Percentiles rank a stretch among this genome's conserved stretches.
These are phyloP conservation scores for Epichloe elymi DNA, from an alignment of 2,329 filamentous ascomycete genomes.

Conservation along the genomic window DNA sequence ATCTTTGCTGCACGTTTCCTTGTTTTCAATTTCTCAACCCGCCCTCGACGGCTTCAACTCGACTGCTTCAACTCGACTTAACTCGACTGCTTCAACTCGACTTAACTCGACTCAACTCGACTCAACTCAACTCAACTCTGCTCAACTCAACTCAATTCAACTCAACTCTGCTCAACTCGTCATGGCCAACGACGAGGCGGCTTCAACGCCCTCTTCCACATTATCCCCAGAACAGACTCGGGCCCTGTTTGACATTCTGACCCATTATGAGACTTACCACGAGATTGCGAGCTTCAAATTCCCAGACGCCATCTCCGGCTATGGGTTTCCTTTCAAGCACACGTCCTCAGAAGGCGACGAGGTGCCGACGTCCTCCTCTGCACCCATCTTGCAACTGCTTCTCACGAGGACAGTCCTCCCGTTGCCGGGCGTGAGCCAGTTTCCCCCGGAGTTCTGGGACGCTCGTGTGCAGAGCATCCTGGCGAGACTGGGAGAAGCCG, in stretches of 20 bases:
- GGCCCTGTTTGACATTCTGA: conserved; percentile 46
- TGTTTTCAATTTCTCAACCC: no score
- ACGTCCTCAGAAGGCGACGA: conserved; percentile 9
- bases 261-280: conserved; percentile 45
- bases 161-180: background rate
- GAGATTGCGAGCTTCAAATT: conserved; percentile 63
- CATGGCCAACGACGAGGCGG: background rate
- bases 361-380: conserved; percentile 27
- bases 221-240: conserved; percentile 26
- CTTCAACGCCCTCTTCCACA: background rate
- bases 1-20: no score
- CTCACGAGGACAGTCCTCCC: conserved; percentile 51
- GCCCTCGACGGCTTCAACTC: no score
- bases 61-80: background rate
- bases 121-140: background rate
- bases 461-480: conserved; percentile 47
- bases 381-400: conserved; percentile 56
- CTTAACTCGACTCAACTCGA: no score
- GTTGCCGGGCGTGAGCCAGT: conserved; percentile 51
- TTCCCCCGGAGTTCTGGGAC: conserved; percentile 56
- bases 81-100: background rate
- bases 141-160: background rate
- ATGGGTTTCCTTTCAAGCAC: conserved; percentile 54
- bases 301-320: conserved; percentile 48
- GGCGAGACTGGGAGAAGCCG: conserved; percentile 48